Evolutionary conservation across 345 rosid species (phyloP), one percentile per base, ranked within the genome.

Genomic region (Gynandropsis gynandra): DNA sequence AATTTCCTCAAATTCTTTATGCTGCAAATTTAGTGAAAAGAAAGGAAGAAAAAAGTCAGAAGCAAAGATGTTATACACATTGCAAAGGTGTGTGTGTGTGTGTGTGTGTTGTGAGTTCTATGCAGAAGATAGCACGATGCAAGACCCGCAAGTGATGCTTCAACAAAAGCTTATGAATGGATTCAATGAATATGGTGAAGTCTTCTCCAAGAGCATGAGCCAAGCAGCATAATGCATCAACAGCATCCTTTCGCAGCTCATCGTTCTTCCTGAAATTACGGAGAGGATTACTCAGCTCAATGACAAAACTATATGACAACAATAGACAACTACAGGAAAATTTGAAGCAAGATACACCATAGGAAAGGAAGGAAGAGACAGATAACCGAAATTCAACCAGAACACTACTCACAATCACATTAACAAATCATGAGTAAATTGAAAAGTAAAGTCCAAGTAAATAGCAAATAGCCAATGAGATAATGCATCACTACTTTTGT

Each of bases 161-260:
- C 61, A 81, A 50, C 62, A 88, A 27, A 53, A 92, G 85, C 64
- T 85, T 92, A 79, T 83, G 97, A 61, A 92, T 76, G 36, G 98
- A 92, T 38, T 89, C 90, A 50, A 92, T 82, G 63, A 92, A 87
- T 70, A 92, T 83, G 63, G 84, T 82, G 64, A 92, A 92, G 64
- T 92, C 98, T 75, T 82, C 98, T 55, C 98, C 98, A 47, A 92
- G 89, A 67, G 97, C 88, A 77, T 85, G 83, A 50, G 97, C 96
- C 72, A 92, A 77, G 72, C 98, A 85, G 69, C 98, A 92, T 47
- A 92, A 86, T 48, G 97, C 97, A 69, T 92, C 94, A 16, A 92
- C 93, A 66, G 93, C 94, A 75, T 92, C 98, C 64, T 85, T 81
- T 39, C 88, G 72, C n/a, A 92, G 78, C 64, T 92, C 98, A 63